phyloP scores from a whole-genome alignment of 371 early-diverging fungal genomes.

The Apophysomyces ossiformis region DNA sequence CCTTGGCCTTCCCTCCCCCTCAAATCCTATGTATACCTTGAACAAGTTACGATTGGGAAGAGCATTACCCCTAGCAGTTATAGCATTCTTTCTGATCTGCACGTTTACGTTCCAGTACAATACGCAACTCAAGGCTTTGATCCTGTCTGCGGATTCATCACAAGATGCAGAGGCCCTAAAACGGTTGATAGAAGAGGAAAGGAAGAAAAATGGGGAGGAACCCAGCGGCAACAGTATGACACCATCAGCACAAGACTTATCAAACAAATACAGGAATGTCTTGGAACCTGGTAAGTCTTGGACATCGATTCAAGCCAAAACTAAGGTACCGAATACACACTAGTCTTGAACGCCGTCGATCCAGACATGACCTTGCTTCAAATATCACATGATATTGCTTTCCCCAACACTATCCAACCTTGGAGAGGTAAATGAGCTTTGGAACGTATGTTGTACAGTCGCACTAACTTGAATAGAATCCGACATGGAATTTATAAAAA shows the following conservation, averaged over 20 bases:
- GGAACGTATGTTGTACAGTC: neutral
- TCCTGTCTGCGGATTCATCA: neutral
- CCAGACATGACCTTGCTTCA: conserved; percentile 8
- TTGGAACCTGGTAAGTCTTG: neutral
- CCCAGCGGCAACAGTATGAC: neutral
- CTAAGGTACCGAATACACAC: neutral
- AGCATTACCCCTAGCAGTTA: neutral
- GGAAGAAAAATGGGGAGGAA: neutral
- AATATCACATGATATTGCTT: conserved; percentile 11
- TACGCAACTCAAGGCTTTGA: neutral
- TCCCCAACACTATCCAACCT: conserved; percentile 4
- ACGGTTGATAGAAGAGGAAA: neutral
- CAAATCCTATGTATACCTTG: neutral
- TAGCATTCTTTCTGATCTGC: neutral
- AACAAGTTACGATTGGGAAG: neutral
- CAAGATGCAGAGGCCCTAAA: neutral
- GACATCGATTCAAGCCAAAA: neutral
- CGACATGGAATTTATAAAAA: conserved; percentile 16
- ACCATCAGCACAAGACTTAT: neutral
- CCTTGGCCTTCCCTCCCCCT: neutral
- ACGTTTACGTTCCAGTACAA: conserved; percentile 2
- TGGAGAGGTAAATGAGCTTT: conserved; percentile 1
- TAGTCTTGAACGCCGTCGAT: conserved; percentile 9
- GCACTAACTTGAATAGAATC: neutral
- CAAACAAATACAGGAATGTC: neutral